These are phyloP conservation scores for Henckelia pumila DNA, from an alignment of 257 asterid genomes.

Conservation along the genomic window DNA sequence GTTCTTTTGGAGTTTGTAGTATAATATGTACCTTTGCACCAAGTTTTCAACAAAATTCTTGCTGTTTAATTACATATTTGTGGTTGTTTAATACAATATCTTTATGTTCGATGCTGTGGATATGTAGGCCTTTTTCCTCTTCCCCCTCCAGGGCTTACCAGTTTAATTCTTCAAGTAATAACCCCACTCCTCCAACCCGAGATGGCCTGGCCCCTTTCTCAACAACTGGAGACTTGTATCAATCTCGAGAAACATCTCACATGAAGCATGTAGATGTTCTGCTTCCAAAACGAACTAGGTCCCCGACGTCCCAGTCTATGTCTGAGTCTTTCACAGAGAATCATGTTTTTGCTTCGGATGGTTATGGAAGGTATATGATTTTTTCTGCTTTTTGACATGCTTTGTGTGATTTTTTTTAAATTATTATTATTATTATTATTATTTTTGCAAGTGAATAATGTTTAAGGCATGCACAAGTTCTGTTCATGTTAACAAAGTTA, in stretches of 20 bases:
- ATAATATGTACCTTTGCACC: not conserved
- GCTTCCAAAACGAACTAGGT: constrained; percentile 66
- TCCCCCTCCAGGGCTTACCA: constrained; percentile 39
- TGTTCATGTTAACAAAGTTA: not conserved
- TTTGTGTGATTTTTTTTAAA: constrained; percentile 14
- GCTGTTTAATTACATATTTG: constrained; percentile 1
- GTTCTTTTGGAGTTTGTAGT: constrained; percentile 5
- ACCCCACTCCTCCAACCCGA: constrained; percentile 32
- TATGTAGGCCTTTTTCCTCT: constrained; percentile 46
- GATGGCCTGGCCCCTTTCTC: constrained; percentile 35
- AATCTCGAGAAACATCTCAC: constrained; percentile 43
- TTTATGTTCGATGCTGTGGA: constrained; percentile 1
- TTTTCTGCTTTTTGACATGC: constrained; percentile 6
- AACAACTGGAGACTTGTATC: constrained; percentile 31
- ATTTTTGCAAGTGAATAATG: not conserved
- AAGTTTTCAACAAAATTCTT: constrained; percentile 13
- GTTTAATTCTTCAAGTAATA: constrained; percentile 37
- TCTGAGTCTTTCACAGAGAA: constrained; percentile 35
- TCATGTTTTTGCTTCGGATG: constrained; percentile 32
- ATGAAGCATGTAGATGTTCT: constrained; percentile 47
- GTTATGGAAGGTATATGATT: constrained; percentile 44
- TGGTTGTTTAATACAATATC: constrained; percentile 7
- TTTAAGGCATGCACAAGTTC: not conserved
- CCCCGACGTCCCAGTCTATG: constrained; percentile 50
- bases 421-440: too few species aligned